Conservation (phyloP, 805 yeast genomes). For the Candida coquimbonensis region DNA sequence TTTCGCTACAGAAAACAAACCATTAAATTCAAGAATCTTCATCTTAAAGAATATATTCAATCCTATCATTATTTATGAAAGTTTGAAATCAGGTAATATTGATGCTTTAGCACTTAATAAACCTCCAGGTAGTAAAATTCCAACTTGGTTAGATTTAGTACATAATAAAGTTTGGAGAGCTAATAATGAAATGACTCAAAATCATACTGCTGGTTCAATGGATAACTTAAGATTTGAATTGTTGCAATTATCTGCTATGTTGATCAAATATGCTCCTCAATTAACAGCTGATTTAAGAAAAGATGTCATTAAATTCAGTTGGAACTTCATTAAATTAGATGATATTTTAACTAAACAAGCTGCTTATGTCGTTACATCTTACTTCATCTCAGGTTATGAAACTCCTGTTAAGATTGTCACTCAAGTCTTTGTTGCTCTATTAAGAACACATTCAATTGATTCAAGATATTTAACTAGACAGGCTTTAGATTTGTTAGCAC, state of each 20-base stretch:
- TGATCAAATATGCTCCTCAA: slow-evolving; percentile 62
- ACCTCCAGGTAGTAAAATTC: slow-evolving; percentile 23
- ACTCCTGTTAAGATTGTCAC: slow-evolving; percentile 85
- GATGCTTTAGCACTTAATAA: slow-evolving; percentile 37
- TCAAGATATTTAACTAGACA: slow-evolving; percentile 77
- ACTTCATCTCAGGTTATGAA: slow-evolving; percentile 80
- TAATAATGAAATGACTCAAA: slow-evolving; percentile 42
- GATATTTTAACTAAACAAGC: slow-evolving; percentile 87
- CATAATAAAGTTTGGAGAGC: slow-evolving; percentile 70
- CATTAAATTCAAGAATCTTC: slow-evolving; percentile 51
- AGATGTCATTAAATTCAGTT: slow-evolving; percentile 85
- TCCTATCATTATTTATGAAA: slow-evolving; percentile 58
- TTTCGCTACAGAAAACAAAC: slow-evolving; percentile 39
- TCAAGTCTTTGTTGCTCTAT: slow-evolving; percentile 84
- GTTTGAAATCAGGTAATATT: slow-evolving; percentile 40
- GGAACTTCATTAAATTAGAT: slow-evolving; percentile 88
- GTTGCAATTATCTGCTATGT: slow-evolving; percentile 70
- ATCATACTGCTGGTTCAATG: slow-evolving; percentile 55
- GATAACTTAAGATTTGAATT: slow-evolving; percentile 74
- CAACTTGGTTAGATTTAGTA: slow-evolving; percentile 60
- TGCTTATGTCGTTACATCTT: slow-evolving; percentile 83
- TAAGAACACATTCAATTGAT: slow-evolving; percentile 80
- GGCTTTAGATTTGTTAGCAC: slow-evolving; percentile 83
- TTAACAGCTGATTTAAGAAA: slow-evolving; percentile 57
- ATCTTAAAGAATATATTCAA: slow-evolving; percentile 58